These are phyloP conservation scores for Artemisia annua DNA, from an alignment of 129 eudicot species.

Conservation along the genomic window DNA sequence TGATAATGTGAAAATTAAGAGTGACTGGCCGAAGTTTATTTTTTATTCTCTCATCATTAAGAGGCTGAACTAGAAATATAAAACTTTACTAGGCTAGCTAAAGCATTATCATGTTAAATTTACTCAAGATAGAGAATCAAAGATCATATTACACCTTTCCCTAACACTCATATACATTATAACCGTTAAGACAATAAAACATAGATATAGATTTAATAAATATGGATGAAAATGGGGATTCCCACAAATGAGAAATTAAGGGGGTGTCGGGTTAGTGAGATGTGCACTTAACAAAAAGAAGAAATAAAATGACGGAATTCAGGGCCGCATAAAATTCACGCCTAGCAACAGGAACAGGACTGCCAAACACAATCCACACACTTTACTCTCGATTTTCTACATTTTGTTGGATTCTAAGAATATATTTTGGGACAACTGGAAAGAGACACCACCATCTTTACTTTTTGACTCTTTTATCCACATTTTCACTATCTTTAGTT, in stretches of 20 bases:
- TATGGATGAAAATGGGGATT: not conserved
- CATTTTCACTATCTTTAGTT: not conserved
- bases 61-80: too few species aligned
- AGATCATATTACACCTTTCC: too few species aligned
- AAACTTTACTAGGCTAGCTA: too few species aligned
- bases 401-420: slow-evolving; percentile 9
- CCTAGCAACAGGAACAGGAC: not conserved
- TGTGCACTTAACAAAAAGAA: slow-evolving; percentile 25
- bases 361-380: slow-evolving; percentile 14
- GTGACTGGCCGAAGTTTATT: too few species aligned
- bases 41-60: too few species aligned
- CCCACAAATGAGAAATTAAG: not conserved
- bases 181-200: too few species aligned
- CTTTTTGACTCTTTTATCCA: slow-evolving; percentile 25
- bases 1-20: too few species aligned
- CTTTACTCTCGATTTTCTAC: slow-evolving; percentile 26
- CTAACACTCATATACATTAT: too few species aligned
- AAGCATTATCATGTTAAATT: too few species aligned
- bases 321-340: slow-evolving; percentile 57
- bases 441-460: slow-evolving; percentile 4
- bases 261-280: slow-evolving; percentile 41
- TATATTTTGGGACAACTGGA: slow-evolving; percentile 19
- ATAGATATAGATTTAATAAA: not conserved
- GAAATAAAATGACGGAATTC: slow-evolving; percentile 42
- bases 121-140: too few species aligned